Evolutionary conservation across 768 basidiomycete species (phyloP).

Genomic region (Macrolepiota albuminosa): DNA sequence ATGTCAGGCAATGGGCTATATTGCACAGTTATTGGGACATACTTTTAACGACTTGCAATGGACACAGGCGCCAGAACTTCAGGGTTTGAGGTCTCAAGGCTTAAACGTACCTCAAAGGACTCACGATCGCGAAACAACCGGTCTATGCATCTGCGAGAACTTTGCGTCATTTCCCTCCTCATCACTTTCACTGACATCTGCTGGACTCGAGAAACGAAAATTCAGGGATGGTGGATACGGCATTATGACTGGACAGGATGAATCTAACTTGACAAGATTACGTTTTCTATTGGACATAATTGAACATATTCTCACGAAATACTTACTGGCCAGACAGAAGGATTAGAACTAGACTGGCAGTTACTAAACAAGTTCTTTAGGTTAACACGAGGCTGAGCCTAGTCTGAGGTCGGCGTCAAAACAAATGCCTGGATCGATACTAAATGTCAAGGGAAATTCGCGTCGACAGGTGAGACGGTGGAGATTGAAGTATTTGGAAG

Average conservation of each 20-base stretch:
- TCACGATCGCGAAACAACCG: conserved; percentile 16
- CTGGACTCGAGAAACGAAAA: conserved; percentile 15
- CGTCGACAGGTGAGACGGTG: neutral
- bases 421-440: neutral
- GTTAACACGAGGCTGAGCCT: neutral
- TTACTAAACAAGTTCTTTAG: neutral
- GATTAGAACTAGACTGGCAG: neutral
- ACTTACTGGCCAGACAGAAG: neutral
- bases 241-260: neutral
- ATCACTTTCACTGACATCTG: conserved; percentile 16
- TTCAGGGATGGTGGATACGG: neutral
- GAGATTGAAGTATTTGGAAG: neutral
- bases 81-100: neutral
- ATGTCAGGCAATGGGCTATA: neutral
- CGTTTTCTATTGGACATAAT: neutral
- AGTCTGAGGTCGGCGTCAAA: neutral
- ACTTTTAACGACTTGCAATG: conserved; percentile 59
- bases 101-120: neutral
- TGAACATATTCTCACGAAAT: neutral
- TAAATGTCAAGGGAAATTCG: neutral
- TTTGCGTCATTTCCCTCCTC: conserved; percentile 12
- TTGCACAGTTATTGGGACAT: conserved; percentile 2
- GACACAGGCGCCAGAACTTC: conserved; percentile 48
- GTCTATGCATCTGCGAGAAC: conserved; percentile 5
- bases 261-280: neutral